Conservation (phyloP, 176 grass and related monocot genomes). For the Bromus sterilis region DNA sequence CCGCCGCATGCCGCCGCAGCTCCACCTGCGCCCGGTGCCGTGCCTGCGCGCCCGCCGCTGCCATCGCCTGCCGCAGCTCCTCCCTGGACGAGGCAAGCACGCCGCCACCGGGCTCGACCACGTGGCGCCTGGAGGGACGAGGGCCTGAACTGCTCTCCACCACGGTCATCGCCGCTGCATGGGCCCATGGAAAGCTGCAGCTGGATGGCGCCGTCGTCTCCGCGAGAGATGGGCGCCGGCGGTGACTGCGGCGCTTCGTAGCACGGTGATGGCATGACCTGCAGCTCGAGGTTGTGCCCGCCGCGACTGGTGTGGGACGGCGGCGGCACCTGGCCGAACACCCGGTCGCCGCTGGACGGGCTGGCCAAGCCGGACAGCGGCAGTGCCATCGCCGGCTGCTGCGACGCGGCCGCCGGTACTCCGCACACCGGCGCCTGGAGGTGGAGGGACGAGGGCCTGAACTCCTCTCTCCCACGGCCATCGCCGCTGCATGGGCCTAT, state of each 20-base stretch:
- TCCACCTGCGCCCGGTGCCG: slow-evolving; percentile 50
- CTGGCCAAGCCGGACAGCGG: no score
- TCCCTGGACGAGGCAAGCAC: background rate
- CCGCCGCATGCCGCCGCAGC: slow-evolving; percentile 42
- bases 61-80: slow-evolving; percentile 26
- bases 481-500: slow-evolving; percentile 22
- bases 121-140: background rate
- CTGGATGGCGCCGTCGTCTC: background rate
- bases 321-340: slow-evolving; percentile 3
- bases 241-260: background rate
- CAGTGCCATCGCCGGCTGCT: background rate
- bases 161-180: background rate
- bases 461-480: background rate
- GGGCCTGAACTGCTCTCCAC: background rate
- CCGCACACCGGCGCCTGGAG: background rate
- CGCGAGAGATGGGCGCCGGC: background rate
- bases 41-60: slow-evolving; percentile 46
- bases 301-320: background rate
- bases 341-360: slow-evolving; percentile 35
- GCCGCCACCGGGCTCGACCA: background rate
- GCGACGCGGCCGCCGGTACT: background rate
- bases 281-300: slow-evolving; percentile 47
- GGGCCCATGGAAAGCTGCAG: slow-evolving; percentile 53
- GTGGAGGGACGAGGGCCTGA: background rate
- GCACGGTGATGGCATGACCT: slow-evolving; percentile 47